A percentile compares a stretch with the other conserved stretches of the same genome.
These are phyloP conservation scores for Cytauxzoon felis DNA, from an alignment of 169 alveolate genomes.

Conservation along the genomic window DNA sequence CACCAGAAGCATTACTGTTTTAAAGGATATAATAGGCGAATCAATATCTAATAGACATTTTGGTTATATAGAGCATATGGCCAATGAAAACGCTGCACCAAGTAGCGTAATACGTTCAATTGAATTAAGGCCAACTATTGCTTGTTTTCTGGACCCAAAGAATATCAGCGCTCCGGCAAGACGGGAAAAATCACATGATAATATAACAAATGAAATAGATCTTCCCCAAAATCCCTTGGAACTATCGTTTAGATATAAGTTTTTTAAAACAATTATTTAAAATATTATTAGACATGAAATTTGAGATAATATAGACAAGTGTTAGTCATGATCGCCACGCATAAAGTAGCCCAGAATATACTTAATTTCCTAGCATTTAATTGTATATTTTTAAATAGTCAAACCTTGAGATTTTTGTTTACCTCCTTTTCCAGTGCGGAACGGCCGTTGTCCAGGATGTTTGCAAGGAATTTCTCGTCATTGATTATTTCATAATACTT, in stretches of 20 bases:
- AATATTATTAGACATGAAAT: neutral
- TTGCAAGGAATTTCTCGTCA: slow-evolving; percentile 13
- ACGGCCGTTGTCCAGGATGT: slow-evolving; percentile 6
- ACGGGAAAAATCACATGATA: neutral
- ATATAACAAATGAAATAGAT: neutral
- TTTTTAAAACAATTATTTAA: slow-evolving; percentile 6
- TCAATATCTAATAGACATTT: too few species aligned
- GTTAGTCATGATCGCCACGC: neutral
- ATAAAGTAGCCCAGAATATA: neutral
- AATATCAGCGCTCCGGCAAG: slow-evolving; percentile 35
- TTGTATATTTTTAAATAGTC: slow-evolving; percentile 10
- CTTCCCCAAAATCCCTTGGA: slow-evolving; percentile 40
- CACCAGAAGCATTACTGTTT: too few species aligned
- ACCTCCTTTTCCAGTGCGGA: slow-evolving; percentile 31
- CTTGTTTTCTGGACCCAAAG: slow-evolving; percentile 32
- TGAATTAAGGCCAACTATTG: too few species aligned
- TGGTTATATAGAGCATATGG: too few species aligned
- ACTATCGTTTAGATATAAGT: slow-evolving; percentile 39
- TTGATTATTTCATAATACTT: slow-evolving; percentile 13
- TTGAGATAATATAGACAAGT: neutral
- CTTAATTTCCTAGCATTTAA: neutral
- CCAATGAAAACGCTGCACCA: too few species aligned
- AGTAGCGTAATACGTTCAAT: too few species aligned
- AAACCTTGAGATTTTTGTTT: neutral
- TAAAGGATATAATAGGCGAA: too few species aligned